phyloP scores from a whole-genome alignment of 2,329 filamentous ascomycete genomes.

The Parastagonospora avenae region DNA sequence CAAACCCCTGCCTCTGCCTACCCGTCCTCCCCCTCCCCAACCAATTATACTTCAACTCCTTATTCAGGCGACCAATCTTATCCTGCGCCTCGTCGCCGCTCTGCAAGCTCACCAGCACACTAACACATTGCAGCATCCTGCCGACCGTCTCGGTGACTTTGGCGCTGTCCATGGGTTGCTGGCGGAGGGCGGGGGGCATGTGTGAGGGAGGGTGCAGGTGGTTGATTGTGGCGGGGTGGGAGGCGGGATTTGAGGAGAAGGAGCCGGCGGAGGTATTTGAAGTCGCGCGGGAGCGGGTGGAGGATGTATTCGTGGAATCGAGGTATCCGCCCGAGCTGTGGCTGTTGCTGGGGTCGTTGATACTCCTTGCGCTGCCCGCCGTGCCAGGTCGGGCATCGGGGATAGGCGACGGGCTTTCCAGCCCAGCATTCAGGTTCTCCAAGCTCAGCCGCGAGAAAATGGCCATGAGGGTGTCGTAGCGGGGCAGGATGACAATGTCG shows the following conservation, averaged over 20 bases:
- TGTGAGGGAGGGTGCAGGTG: slow-evolving; percentile 18
- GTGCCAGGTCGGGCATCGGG: slow-evolving; percentile 39
- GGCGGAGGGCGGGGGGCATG: slow-evolving; percentile 28
- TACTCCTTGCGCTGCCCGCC: slow-evolving; percentile 25
- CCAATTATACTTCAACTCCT: slow-evolving; percentile 96
- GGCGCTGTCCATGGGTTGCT: slow-evolving; percentile 58
- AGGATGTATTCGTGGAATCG: slow-evolving; percentile 64
- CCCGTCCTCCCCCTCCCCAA: slow-evolving; percentile 87
- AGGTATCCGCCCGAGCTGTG: slow-evolving; percentile 76
- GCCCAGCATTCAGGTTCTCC: slow-evolving; percentile 66
- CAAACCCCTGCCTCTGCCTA: slow-evolving; percentile 85
- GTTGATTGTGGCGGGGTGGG: slow-evolving; percentile 19
- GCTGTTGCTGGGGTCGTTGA: neutral
- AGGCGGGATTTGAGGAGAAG: slow-evolving; percentile 46
- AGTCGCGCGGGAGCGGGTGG: slow-evolving; percentile 74
- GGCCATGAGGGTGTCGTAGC: slow-evolving; percentile 85
- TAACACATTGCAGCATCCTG: slow-evolving; percentile 94
- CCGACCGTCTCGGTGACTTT: slow-evolving; percentile 94
- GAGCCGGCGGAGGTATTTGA: slow-evolving; percentile 73
- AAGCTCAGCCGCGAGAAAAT: slow-evolving; percentile 90
- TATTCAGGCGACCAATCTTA: slow-evolving; percentile 81
- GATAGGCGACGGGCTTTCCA: slow-evolving; percentile 42
- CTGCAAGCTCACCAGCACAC: slow-evolving; percentile 80
- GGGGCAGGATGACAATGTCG: slow-evolving; percentile 84
- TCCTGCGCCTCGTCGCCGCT: slow-evolving; percentile 73